Percentiles rank a stretch among this genome's conserved stretches.
These are phyloP conservation scores for Xerocomellus intermedius DNA, from an alignment of 768 basidiomycete species.

Conservation along the genomic window DNA sequence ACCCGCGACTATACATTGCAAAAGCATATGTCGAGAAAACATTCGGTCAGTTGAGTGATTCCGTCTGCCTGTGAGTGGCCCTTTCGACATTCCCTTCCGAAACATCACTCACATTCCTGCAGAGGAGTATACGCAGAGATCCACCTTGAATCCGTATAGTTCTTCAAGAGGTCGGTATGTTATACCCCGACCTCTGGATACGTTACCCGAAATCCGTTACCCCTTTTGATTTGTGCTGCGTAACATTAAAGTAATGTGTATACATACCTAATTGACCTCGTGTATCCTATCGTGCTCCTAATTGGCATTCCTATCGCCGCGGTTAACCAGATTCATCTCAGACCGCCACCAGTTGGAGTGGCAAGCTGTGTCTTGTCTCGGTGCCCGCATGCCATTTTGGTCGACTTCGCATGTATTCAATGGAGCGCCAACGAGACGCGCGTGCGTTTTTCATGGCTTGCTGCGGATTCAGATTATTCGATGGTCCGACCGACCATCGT, in stretches of 20 bases:
- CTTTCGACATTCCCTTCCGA: neutral
- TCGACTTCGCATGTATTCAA: too few species aligned
- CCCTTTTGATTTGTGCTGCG: neutral
- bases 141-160: neutral
- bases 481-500: neutral
- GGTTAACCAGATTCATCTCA: neutral
- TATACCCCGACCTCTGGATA: neutral
- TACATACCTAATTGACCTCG: neutral
- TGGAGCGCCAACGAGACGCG: neutral
- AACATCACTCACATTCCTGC: neutral
- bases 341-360: conserved; percentile 11
- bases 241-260: too few species aligned
- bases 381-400: neutral
- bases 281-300: conserved; percentile 9
- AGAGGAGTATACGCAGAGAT: neutral
- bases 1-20: conserved; percentile 26
- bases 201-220: neutral
- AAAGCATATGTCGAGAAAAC: conserved; percentile 14
- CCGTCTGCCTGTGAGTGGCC: neutral
- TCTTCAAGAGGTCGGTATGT: neutral
- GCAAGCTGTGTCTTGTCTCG: conserved; percentile 20
- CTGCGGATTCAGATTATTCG: neutral
- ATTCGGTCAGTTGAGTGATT: neutral
- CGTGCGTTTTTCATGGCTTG: conserved; percentile 6
- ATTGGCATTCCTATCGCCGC: conserved; percentile 2